Base-by-base conservation (phyloP, 139 green algal genomes). In the Coccomyxa sp. region DNA sequence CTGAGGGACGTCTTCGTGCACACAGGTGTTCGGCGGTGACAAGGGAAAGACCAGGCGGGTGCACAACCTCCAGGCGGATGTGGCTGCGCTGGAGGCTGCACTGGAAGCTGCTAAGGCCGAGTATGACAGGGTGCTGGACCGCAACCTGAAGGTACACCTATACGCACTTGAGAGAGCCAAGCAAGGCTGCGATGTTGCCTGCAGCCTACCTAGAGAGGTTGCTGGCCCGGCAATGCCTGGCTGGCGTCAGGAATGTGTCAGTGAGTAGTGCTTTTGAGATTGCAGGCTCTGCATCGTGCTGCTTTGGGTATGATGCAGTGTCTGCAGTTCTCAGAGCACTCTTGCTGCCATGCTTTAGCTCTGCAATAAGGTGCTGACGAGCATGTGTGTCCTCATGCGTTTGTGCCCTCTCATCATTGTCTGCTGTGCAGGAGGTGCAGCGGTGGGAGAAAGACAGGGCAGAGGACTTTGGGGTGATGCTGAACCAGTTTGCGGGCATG, bases 61-160 rank as follows among this genome's bases (percentile, higher is more conserved):
- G 55, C 58, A 74, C 0, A 75, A 75, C 33, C 84, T 93, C 37
- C 74, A 83, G 64, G 77, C 86, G 35, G 89, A 94, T 50, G 69
- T 93, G 7, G 83, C 82, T 12, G 73, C 79, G 7, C 76, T 88
- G 37, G 82, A 93, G 76, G 79, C 73, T 37, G 85, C 86, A 14
- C 50, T 79, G 24, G 39, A 82, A 34, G 78, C 74, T n/a, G 87
- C 87, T 0, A 16, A 78, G 39, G 64, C 68, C 12, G 89, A 95
- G 81, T 93, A 92, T 68, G 79, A 91, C 22, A 36, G 76, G 4
- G 90, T 92, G 44, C 80, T 79, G 14, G 70, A 76, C 54, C 79
- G 88, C 22, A 90, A 92, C 76, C n/a, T 29, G n/a, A 37, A 85
- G 81, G 81, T 81, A n/a, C 35, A 33, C 35, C 2, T 0, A n/a